Conservation (phyloP, 257 asterid species). For the Avicennia marina region DNA sequence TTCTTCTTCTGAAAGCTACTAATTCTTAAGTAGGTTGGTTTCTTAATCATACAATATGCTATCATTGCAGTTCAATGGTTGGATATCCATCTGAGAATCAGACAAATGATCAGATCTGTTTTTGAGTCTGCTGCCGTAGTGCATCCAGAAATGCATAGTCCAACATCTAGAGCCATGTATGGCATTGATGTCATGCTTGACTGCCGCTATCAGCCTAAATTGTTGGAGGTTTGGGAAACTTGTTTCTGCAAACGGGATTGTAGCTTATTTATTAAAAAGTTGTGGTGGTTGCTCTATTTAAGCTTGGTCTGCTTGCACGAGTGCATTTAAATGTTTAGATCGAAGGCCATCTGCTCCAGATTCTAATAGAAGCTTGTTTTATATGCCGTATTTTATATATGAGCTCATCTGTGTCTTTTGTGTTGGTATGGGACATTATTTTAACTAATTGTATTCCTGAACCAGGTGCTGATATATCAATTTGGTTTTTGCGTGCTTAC, state of each 20-base stretch:
- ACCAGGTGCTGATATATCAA: too few species aligned
- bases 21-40: neutral
- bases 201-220: slow-evolving; percentile 62
- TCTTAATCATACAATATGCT: neutral
- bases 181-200: slow-evolving; percentile 97
- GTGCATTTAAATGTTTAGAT: neutral
- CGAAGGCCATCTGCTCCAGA: neutral
- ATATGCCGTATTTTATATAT: neutral
- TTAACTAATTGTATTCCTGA: too few species aligned
- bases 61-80: slow-evolving; percentile 74
- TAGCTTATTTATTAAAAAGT: neutral
- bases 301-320: neutral
- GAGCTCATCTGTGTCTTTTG: neutral
- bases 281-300: neutral
- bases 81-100: slow-evolving; percentile 76
- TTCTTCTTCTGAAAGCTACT: neutral
- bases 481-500: too few species aligned
- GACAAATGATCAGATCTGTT: slow-evolving; percentile 69
- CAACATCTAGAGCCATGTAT: slow-evolving; percentile 88
- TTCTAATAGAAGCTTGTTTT: neutral
- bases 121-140: slow-evolving; percentile 81
- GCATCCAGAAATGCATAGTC: slow-evolving; percentile 91
- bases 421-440: too few species aligned
- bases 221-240: slow-evolving; percentile 62
- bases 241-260: slow-evolving; percentile 3